Evolutionary conservation across 345 rosid species (phyloP), one percentile per base, ranked within the genome.

Genomic region (Murraya paniculata): DNA sequence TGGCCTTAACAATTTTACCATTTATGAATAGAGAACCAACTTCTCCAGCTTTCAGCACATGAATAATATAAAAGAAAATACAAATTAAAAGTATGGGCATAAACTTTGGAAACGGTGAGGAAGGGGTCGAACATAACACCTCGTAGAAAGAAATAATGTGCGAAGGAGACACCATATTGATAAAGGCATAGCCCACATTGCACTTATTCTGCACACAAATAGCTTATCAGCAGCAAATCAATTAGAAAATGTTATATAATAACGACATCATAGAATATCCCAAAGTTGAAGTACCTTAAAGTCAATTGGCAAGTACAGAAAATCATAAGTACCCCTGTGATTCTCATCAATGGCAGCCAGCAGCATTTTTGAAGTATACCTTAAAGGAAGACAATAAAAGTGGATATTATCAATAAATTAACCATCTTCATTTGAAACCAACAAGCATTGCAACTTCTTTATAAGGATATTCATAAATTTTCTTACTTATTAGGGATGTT

Each of bases 321-420:
- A 96, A 87, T 96, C 99, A 62, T 92, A 96, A 79, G 93, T 87
- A 70, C 95, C 94, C 53, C 76, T 72, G 81, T 96, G 97, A 86
- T 89, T 86, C 78, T 94, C 98, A 84, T 96, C 98, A 73, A 96
- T 92, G 39, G 95, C 93, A 80, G 97, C 95, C 65, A 91, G 92
- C 84, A 96, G 81, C 99, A 96, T 96, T 82, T 94, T 96, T 41
- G 97, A 96, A 71, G 99, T 96, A 83, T 96, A 96, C 89, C 99
- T 96, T 58, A 48, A 79, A 76, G 73, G 62, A 75, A 74, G 72
- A 62, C 57, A 66, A 78, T 6, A 79, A 70, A 72, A 74, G 31
- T 25, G 55, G 65, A 70, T 72, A 79, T 10, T 14, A 79, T 80
- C 66, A 79, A 74, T 38, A 30, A 56, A 68, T 13, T 6, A 56